Percentiles rank a stretch among this genome's conserved stretches.
phyloP scores from a whole-genome alignment of 805 yeast genomes.

The Torulaspora indica region DNA sequence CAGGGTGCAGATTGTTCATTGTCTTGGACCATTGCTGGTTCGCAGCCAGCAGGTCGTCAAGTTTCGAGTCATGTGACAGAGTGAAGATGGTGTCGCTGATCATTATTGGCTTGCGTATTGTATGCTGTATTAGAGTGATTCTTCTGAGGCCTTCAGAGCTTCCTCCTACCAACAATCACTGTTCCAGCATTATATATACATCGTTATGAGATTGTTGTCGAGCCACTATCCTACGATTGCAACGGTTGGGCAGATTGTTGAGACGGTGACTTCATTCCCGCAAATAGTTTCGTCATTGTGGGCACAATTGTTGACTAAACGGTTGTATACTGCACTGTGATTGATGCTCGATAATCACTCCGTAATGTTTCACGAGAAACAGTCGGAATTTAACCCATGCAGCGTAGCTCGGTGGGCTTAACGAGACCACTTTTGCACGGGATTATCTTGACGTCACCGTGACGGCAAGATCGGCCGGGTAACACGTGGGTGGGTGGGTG shows the following conservation, averaged over 20 bases:
- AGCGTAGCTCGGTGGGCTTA: too few relatives aligned
- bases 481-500: too few relatives aligned
- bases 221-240: neutral
- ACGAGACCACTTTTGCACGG: too few relatives aligned
- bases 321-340: too few relatives aligned
- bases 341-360: too few relatives aligned
- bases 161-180: too few relatives aligned
- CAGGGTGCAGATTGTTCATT: conserved; percentile 49
- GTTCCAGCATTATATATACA: neutral
- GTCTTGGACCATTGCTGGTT: conserved; percentile 44
- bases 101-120: conserved; percentile 8
- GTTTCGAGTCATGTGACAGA: conserved; percentile 29
- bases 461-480: neutral
- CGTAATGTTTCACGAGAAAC: too few relatives aligned
- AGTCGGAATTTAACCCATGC: too few relatives aligned
- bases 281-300: conserved; percentile 2
- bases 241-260: neutral
- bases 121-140: neutral
- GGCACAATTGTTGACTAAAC: neutral
- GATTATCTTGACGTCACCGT: neutral
- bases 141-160: too few relatives aligned
- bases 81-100: conserved; percentile 25
- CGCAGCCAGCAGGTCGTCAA: conserved; percentile 38
- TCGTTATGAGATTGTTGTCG: neutral
- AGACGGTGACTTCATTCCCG: conserved; percentile 3